Evolutionary conservation across 2,329 filamentous ascomycete genomes (phyloP).

Genomic region (Paracoccidioides lutzii): DNA sequence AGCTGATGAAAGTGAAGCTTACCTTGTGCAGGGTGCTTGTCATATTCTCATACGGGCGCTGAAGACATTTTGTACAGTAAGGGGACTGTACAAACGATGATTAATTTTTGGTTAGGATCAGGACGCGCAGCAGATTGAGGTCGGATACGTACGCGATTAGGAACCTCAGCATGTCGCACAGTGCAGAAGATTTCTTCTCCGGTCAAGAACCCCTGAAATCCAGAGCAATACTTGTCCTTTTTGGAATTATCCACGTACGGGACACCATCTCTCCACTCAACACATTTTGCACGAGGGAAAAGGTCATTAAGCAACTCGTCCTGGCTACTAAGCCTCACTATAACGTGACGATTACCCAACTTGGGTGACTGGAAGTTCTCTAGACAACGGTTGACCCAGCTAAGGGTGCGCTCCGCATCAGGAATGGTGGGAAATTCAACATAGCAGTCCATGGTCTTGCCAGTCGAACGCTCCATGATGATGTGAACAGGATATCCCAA

Average conservation of each 20-base stretch:
- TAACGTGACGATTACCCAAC: slow-evolving; percentile 37
- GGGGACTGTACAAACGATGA: slow-evolving; percentile 14
- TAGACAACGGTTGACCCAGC: slow-evolving; percentile 25
- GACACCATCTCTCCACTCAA: slow-evolving; percentile 31
- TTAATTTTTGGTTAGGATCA: neutral
- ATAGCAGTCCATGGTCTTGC: slow-evolving; percentile 43
- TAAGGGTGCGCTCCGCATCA: slow-evolving; percentile 29
- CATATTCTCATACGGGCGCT: slow-evolving; percentile 41
- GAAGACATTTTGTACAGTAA: slow-evolving; percentile 37
- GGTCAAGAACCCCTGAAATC: slow-evolving; percentile 40
- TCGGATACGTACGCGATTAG: slow-evolving; percentile 33
- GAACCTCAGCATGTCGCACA: slow-evolving; percentile 36
- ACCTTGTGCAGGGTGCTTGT: slow-evolving; percentile 41
- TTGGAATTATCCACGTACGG: slow-evolving; percentile 21
- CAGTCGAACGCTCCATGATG: slow-evolving; percentile 45
- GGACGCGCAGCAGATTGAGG: neutral
- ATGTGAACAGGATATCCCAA: slow-evolving; percentile 40
- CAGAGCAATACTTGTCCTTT: slow-evolving; percentile 33
- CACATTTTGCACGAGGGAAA: slow-evolving; percentile 40
- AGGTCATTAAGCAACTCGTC: slow-evolving; percentile 38
- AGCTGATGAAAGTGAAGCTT: slow-evolving; percentile 5
- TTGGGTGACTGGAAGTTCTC: slow-evolving; percentile 28
- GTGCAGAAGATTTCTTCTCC: slow-evolving; percentile 37
- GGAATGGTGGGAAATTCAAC: slow-evolving; percentile 31
- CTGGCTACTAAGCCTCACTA: slow-evolving; percentile 35